Evolutionary conservation across 1,139 yeast genomes (phyloP).

Genomic region (Debaryomyces udenii): DNA sequence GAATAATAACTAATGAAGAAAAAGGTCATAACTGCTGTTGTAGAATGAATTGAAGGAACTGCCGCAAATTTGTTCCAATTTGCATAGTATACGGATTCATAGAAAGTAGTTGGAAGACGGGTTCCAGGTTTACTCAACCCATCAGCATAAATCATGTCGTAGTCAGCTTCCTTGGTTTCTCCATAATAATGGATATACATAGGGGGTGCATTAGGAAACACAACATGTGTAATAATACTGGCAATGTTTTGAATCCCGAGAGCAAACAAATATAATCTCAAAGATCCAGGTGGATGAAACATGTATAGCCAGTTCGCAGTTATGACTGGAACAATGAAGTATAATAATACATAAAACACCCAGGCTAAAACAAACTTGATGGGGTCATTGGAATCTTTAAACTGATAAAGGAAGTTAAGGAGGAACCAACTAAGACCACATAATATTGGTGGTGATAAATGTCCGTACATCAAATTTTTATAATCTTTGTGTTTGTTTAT

Average conservation of each 20-base stretch:
- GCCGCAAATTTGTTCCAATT: constrained; percentile 22
- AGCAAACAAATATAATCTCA: constrained; percentile 15
- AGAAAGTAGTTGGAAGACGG: constrained; percentile 10
- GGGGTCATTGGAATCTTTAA: constrained; percentile 13
- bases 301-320: constrained; percentile 18
- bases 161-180: constrained; percentile 17
- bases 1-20: constrained; percentile 20
- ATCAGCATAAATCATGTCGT: constrained; percentile 21
- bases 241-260: constrained; percentile 19
- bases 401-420: constrained; percentile 14
- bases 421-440: constrained; percentile 17
- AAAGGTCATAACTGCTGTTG: constrained; percentile 19
- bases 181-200: constrained; percentile 20
- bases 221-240: constrained; percentile 17
- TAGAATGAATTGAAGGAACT: constrained; percentile 20
- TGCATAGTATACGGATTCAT: constrained; percentile 19
- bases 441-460: constrained; percentile 17
- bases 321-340: constrained; percentile 17
- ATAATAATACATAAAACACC: constrained; percentile 19
- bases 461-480: constrained; percentile 13
- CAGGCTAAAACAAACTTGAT: constrained; percentile 17
- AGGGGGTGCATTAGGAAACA: constrained; percentile 23
- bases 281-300: constrained; percentile 21
- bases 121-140: constrained; percentile 20
- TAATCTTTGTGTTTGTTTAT: constrained; percentile 6